Base-by-base conservation (phyloP, 2,329 filamentous ascomycete genomes). In the Tolypocladium amazonense region DNA sequence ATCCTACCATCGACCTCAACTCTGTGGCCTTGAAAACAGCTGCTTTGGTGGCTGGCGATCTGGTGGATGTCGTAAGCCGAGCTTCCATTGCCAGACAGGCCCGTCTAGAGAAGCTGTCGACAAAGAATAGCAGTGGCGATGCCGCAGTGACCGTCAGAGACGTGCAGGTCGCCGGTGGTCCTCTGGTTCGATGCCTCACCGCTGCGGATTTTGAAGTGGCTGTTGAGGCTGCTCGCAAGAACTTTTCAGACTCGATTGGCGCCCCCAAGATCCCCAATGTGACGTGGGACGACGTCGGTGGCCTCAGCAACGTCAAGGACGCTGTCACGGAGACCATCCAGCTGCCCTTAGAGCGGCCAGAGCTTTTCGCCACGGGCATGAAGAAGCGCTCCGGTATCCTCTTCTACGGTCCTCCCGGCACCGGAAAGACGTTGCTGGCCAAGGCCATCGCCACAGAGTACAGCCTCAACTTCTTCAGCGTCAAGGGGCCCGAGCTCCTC, bases 181-280 rank as follows among this genome's bases (percentile, higher is more conserved):
- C 90, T 47, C 82, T 87, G 12, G 89, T 89, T 6, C 86, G 86
- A 35, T 90, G 89, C 58, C 80, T 99, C 14, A 92, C 87, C 0
- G 89, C 89, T 65, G 79, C 82, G 2, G 94, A 99, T 72, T 93
- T 97, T 65, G 92, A 96, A 59, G 77, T 87, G n/a, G 94, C 94
- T 0, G 93, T 99, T 4, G 93, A 97, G 61, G 91, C 92, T 7
- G 94, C 94, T 1, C 87, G 94, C 59, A 97, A 97, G 81, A 97
- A 97, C 74, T 99, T 99, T 71, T 93, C 94, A 7, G 94, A 97
- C 72, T 88, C 93, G 0, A 99, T 99, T 64, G 94, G 94, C 30
- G 94, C 94, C 6, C 94, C 94, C 2, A 97, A 97, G 81, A 97
- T 97, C 63, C 94, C 93, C 8, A 97, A 96, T 63, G 94, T 99